Base-by-base conservation (phyloP, 805 yeast species). In the Wickerhamomyces queroliae region DNA sequence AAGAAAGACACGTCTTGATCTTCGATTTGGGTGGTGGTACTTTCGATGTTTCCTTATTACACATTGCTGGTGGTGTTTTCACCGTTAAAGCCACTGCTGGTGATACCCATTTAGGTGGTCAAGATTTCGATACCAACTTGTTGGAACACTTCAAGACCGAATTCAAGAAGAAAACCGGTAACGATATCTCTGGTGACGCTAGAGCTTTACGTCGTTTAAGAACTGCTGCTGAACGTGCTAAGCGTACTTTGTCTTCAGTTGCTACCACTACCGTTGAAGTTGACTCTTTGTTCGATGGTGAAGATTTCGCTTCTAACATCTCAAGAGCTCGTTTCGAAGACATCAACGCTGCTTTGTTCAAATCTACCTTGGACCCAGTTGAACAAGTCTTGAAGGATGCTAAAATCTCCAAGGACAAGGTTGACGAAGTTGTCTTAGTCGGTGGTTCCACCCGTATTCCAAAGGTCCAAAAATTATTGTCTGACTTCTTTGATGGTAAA, bases 361-460 rank as follows among this genome's bases (percentile, higher is more conserved):
- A 88, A 77, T 80, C 91, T 52, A 90, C 98, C 54, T 69, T 90
- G 60, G 87, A 82, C 52, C 97, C 97, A 59, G 96, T 90, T 64
- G 95, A 84, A 72, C 84, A 83, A 74, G 97, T 90, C 51, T 75
- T 90, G 69, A 86, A 85, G 78, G 97, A 90, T 69, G 78, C 97
- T 57, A 80, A 82, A 74, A 69, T 87, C 55, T 74, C 82, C 61
- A 90, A 89, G 77, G 64, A 87, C 54, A 78, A 76, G 68, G 86
- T 90, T 61, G 84, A 88, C 70, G 97, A 90, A 72, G 91, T 90
- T 62, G 96, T 90, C 60, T 78, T 89, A 57, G 97, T 89, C 59
- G 97, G 97, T 79, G 97, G 97, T 74, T 90, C 96, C 50, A 89
- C 97, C 69, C 88, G 97, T 83, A 90, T 90, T 73, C 97, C 97